phyloP scores from a whole-genome alignment of 331 rosid genomes.

The Phaseolus coccineus region DNA sequence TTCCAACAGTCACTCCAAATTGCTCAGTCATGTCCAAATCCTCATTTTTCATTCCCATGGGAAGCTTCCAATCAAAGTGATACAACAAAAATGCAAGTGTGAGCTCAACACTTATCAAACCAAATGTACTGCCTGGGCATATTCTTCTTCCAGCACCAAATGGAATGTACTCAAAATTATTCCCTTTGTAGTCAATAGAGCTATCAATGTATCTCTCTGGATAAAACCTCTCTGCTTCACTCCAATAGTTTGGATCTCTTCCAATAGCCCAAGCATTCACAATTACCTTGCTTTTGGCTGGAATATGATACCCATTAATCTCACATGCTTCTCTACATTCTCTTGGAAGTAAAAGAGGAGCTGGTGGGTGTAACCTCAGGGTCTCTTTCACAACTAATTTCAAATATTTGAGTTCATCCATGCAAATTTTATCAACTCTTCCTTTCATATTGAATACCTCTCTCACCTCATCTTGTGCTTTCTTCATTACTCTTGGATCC shows the following conservation, averaged over 20 bases:
- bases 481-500: conserved; percentile 49
- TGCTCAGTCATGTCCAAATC: conserved; percentile 57
- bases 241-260: conserved; percentile 59
- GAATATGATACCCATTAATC: conserved; percentile 54
- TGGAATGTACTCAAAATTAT: conserved; percentile 55
- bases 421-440: conserved; percentile 32
- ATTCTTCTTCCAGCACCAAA: conserved; percentile 73
- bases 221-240: conserved; percentile 50
- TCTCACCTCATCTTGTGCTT: conserved; percentile 53
- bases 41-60: conserved; percentile 47
- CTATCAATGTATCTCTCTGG: conserved; percentile 58
- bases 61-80: conserved; percentile 58
- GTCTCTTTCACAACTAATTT: conserved; percentile 45
- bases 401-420: conserved; percentile 46
- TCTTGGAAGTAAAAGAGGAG: conserved; percentile 52
- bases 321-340: conserved; percentile 48
- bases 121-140: conserved; percentile 58
- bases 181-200: conserved; percentile 49
- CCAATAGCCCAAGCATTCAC: conserved; percentile 63
- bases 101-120: conserved; percentile 48
- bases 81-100: conserved; percentile 55
- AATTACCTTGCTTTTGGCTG: conserved; percentile 47
- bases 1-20: conserved; percentile 17
- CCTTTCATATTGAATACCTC: conserved; percentile 35
- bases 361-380: conserved; percentile 44